Conservation (phyloP, 1,284 basidiomycete species). For the Limonomyces culmigenus region DNA sequence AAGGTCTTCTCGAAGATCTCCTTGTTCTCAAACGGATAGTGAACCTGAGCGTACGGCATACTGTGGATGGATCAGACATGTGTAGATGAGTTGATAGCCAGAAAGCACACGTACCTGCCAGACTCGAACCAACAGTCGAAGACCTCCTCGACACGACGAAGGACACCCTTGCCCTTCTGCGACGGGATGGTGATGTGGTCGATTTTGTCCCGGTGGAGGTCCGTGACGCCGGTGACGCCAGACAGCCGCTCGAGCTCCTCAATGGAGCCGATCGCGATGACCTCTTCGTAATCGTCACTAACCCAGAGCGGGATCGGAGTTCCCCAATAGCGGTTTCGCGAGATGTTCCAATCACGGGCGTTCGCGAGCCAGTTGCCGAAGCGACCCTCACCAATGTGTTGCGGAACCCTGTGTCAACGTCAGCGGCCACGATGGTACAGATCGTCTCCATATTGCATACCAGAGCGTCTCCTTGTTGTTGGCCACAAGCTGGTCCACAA, state of each 20-base stretch:
- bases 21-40: slow-evolving; percentile 98
- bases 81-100: neutral
- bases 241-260: slow-evolving; percentile 80
- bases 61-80: slow-evolving; percentile 21
- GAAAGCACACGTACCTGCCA: slow-evolving; percentile 49
- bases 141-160: slow-evolving; percentile 89
- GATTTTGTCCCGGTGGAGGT: slow-evolving; percentile 90
- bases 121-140: slow-evolving; percentile 99
- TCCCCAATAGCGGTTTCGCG: slow-evolving; percentile 98
- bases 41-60: slow-evolving; percentile 97
- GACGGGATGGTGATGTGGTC: slow-evolving; percentile 96
- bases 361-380: slow-evolving; percentile 98
- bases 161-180: slow-evolving; percentile 70
- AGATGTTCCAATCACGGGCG: slow-evolving; percentile 98
- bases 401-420: slow-evolving; percentile 57
- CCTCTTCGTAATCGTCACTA: slow-evolving; percentile 87
- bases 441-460: too few species aligned
- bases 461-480: slow-evolving; percentile 90
- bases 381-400: slow-evolving; percentile 76
- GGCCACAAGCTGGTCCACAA: slow-evolving; percentile 73
- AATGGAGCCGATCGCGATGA: slow-evolving; percentile 49
- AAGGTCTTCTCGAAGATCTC: slow-evolving; percentile 74
- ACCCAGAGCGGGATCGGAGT: slow-evolving; percentile 97
- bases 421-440: too few species aligned
- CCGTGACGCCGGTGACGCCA: slow-evolving; percentile 75